phyloP scores from a whole-genome alignment of 768 basidiomycete species.

The Mycena haematopus region DNA sequence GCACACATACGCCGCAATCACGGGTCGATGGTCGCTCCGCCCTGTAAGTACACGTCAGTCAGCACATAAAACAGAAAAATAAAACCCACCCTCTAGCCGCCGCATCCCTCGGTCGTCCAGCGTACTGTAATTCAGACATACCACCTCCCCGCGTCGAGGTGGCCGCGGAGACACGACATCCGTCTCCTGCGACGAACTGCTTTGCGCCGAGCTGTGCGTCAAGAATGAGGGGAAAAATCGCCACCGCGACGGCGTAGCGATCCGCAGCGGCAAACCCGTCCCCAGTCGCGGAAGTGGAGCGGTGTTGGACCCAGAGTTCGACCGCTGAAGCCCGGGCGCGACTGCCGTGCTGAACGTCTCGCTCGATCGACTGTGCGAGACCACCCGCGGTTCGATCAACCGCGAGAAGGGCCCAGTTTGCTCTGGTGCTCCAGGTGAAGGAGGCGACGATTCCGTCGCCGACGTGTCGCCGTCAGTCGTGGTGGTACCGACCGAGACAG shows the following conservation, averaged over 20 bases:
- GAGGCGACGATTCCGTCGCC: conserved; percentile 33
- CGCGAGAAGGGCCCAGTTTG: conserved; percentile 33
- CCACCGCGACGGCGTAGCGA: conserved; percentile 41
- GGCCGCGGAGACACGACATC: conserved; percentile 31
- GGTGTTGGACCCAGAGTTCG: conserved; percentile 19
- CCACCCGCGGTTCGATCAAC: conserved; percentile 29
- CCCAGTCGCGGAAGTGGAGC: conserved; percentile 14
- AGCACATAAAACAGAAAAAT: not conserved
- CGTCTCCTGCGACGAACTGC: conserved; percentile 36
- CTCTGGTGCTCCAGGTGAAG: conserved; percentile 34
- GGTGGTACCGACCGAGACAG: conserved; percentile 26
- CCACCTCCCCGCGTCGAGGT: conserved; percentile 69
- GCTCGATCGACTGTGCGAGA: conserved; percentile 34
- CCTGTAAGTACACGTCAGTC: conserved; percentile 40
- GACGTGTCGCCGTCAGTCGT: conserved; percentile 28
- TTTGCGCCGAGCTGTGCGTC: conserved; percentile 36
- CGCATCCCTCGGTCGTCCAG: conserved; percentile 80
- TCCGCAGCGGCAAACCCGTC: conserved; percentile 22
- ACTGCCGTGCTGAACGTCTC: conserved; percentile 34
- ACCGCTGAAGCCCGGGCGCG: conserved; percentile 3
- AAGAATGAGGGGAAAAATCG: conserved; percentile 52
- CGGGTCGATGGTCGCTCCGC: conserved; percentile 84
- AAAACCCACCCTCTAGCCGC: conserved; percentile 52
- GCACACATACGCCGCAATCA: conserved; percentile 79
- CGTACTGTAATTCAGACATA: conserved; percentile 75